Evolutionary conservation across 2,329 filamentous ascomycete species (phyloP).

Genomic region (Shiraia bambusicola): DNA sequence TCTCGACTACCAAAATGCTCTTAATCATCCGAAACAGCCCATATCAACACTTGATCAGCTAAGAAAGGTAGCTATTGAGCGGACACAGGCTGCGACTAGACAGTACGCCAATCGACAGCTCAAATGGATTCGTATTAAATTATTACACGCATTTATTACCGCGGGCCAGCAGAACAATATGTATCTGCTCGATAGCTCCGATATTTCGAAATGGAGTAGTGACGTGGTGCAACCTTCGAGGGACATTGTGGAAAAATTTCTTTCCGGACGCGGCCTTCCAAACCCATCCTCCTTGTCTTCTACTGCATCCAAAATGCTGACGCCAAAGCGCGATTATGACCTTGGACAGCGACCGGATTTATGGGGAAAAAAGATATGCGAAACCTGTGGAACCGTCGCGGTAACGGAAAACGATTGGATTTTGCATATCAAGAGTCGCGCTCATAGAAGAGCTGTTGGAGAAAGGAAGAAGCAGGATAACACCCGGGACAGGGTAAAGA

Average conservation of each 20-base stretch:
- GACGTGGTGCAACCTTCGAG: constrained; percentile 68
- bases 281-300: constrained; percentile 57
- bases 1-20: constrained; percentile 62
- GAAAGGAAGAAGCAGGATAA: constrained; percentile 31
- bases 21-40: constrained; percentile 27
- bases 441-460: constrained; percentile 50
- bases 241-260: constrained; percentile 62
- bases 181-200: constrained; percentile 79
- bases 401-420: constrained; percentile 60
- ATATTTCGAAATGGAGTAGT: constrained; percentile 61
- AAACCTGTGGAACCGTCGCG: constrained; percentile 64
- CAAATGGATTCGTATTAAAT: constrained; percentile 82
- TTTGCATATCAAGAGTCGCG: constrained; percentile 56
- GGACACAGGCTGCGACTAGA: constrained; percentile 78
- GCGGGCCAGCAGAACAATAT: constrained; percentile 58
- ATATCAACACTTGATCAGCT: constrained; percentile 55
- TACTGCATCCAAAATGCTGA: constrained; percentile 59
- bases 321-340: constrained; percentile 56
- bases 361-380: constrained; percentile 63
- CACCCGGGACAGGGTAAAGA: constrained; percentile 1
- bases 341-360: constrained; percentile 46
- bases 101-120: constrained; percentile 86
- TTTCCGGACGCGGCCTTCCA: constrained; percentile 57
- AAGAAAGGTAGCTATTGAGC: constrained; percentile 64
- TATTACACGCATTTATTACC: constrained; percentile 67